Base-by-base conservation (phyloP, 2,329 filamentous ascomycete species). In the Colletotrichum eremochloae region DNA sequence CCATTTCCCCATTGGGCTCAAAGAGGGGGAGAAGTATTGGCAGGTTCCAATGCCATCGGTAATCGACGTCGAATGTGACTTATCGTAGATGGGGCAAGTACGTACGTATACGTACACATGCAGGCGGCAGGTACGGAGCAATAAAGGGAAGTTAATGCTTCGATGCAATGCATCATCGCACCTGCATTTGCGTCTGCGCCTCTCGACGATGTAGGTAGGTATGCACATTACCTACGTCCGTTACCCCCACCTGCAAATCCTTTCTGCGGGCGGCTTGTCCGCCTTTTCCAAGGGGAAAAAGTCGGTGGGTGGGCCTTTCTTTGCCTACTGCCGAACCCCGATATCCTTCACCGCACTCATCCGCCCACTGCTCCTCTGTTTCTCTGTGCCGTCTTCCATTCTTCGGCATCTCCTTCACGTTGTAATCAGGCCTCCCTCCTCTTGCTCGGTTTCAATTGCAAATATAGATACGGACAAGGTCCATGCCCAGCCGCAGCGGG, bases 121-220 rank as follows among this genome's bases (percentile, higher is more conserved):
- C 8, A 31, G 8, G 14, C 33, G 55, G 36, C 48, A 50, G 48
- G n/a, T 7, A 31, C n/a, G 55, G 24, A 14, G n/a, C 18, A 58
- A 18, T 14, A 18, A 29, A 9, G n/a, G 29, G 3, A 20, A 61
- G 36, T 38, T 11, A 12, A 42, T n/a, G 20, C 29, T 58, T 42
- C 20, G n/a, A 42, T 58, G 14, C 38, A 58, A 20, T 58, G 56
- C 56, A 58, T 58, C 38, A 58, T 58, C 14, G 38, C 36, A 29
- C 15, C 40, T 46, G 40, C 40, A 15, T 20, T 33, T 40, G 48
- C 33, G 29, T 36, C 33, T 63, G 46, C 46, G 42, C 14, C 33
- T 52, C 15, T 8, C 29, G 24, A 24, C 24, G 24, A 24, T 20
- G 60, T 46, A 18, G 36, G 6, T 24, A 24, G 24, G 24, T 24